Percentiles rank a stretch among this genome's conserved stretches.
Evolutionary conservation across 257 asterid genomes (phyloP).

Genomic region (Eustoma russellianum): DNA sequence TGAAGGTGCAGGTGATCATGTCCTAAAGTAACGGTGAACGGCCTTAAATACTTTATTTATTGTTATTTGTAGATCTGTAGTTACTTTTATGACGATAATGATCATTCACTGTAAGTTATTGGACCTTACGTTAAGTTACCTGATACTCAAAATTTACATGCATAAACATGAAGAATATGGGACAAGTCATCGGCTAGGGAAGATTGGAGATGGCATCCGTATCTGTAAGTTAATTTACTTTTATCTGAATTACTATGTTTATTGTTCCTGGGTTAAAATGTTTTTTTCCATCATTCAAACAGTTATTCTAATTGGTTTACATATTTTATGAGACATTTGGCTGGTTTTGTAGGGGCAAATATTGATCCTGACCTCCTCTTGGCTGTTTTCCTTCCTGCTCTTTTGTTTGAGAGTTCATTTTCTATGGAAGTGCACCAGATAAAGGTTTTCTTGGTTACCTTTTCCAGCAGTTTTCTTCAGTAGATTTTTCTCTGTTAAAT

Average conservation of each 20-base stretch:
- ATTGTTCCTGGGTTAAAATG: neutral
- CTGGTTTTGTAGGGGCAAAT: conserved; percentile 55
- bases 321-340: too few species aligned
- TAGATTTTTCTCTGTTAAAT: too few species aligned
- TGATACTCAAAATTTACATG: conserved; percentile 1
- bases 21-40: neutral
- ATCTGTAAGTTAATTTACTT: conserved; percentile 54
- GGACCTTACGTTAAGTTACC: neutral
- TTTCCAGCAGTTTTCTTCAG: conserved; percentile 5
- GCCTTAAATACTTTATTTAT: neutral
- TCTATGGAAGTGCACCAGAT: conserved; percentile 96
- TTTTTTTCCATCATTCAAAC: neutral
- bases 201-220: conserved; percentile 84
- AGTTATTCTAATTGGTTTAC: conserved; percentile 2
- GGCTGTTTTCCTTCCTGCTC: conserved; percentile 98
- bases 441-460: conserved; percentile 42
- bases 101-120: too few species aligned
- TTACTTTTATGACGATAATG: neutral
- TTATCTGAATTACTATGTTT: neutral
- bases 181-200: conserved; percentile 67
- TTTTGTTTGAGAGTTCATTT: conserved; percentile 93
- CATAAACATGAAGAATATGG: conserved; percentile 55
- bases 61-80: too few species aligned
- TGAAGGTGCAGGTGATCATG: neutral
- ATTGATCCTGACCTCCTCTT: conserved; percentile 94